Conservation (phyloP, 371 early-diverging fungal species). For the Mucor lusitanicus region DNA sequence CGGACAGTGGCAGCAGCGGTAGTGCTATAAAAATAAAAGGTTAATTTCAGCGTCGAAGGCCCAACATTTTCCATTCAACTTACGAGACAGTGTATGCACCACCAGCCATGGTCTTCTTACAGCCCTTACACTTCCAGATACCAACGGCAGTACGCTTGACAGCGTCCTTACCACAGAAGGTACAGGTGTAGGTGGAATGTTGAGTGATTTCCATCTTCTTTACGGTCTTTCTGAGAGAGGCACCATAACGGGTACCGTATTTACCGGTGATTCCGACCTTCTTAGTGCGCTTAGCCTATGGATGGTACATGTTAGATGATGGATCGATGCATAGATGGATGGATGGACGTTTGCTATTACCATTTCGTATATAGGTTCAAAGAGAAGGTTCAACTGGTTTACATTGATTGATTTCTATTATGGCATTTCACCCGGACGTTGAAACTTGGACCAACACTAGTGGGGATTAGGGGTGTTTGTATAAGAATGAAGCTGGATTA, state of each 20-base stretch:
- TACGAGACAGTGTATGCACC: conserved; percentile 98
- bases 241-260: conserved; percentile 99
- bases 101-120: conserved; percentile 97
- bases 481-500: neutral
- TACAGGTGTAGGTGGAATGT: conserved; percentile 99
- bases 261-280: conserved; percentile 99
- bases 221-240: conserved; percentile 99
- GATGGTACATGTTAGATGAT: neutral
- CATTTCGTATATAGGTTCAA: conserved; percentile 27
- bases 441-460: neutral
- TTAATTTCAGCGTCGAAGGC: neutral
- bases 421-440: neutral
- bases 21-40: conserved; percentile 59
- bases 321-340: conserved; percentile 31
- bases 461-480: neutral
- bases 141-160: conserved; percentile 98
- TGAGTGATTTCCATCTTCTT: conserved; percentile 99
- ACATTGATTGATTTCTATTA: conserved; percentile 4
- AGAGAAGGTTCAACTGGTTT: conserved; percentile 17
- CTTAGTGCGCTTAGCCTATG: conserved; percentile 97
- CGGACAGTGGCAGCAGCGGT: conserved; percentile 93
- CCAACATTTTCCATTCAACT: conserved; percentile 20
- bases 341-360: conserved; percentile 20
- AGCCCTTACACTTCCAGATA: conserved; percentile 99
- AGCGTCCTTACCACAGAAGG: conserved; percentile 99